phyloP scores from a whole-genome alignment of 495 filamentous ascomycete species.

The Durotheca rogersii region DNA sequence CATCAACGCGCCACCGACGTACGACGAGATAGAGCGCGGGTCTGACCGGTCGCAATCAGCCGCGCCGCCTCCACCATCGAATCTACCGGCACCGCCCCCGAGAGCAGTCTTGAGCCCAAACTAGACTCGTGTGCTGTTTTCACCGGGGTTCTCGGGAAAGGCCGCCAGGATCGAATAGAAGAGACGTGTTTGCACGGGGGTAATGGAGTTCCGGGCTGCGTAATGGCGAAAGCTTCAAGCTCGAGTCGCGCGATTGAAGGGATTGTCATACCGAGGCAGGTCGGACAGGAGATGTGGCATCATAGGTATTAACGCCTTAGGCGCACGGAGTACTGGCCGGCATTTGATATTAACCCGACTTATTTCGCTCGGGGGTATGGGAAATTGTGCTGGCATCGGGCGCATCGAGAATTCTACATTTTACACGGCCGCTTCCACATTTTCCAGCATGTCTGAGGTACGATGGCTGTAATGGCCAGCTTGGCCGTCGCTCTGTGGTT shows the following conservation, averaged over 20 bases:
- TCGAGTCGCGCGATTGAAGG: background rate
- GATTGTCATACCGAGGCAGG: conserved; percentile 2
- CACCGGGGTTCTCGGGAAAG: too few species aligned
- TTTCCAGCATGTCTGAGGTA: background rate
- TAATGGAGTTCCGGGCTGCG: conserved; percentile 18
- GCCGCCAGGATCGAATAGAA: background rate
- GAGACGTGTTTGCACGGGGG: conserved; percentile 1
- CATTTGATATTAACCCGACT: conserved; percentile 1
- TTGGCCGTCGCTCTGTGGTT: background rate
- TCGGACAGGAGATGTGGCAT: background rate
- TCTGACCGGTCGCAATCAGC: conserved; percentile 6
- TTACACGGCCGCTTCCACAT: background rate
- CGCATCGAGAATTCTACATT: conserved; percentile 13
- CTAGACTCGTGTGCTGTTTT: conserved; percentile 2
- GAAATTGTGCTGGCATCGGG: background rate
- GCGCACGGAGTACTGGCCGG: conserved; percentile 16
- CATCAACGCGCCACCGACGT: conserved; percentile 23
- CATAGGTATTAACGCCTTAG: conserved; percentile 1
- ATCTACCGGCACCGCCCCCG: conserved; percentile 26
- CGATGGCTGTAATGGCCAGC: background rate
- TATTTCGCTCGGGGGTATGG: background rate
- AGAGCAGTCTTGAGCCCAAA: conserved; percentile 21
- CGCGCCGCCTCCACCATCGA: conserved; percentile 2
- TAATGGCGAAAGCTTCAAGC: background rate
- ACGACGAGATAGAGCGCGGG: conserved; percentile 20